Conservation (phyloP, 2,329 filamentous ascomycete species). For the Trichoderma aggressivum region DNA sequence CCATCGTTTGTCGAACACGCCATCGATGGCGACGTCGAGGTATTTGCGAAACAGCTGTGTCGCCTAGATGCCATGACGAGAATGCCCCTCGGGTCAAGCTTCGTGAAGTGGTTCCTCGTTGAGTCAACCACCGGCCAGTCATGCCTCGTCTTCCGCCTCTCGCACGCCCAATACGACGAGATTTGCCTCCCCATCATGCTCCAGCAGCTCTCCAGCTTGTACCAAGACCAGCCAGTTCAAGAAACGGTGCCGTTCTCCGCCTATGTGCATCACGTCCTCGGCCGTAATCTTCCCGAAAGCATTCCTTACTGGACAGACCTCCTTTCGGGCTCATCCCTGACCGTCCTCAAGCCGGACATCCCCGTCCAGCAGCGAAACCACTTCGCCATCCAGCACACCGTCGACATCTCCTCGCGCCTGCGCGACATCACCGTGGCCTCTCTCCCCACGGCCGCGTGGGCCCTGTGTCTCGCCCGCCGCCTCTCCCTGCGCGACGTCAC, state of each 20-base stretch:
- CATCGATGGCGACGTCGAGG: conserved; percentile 45
- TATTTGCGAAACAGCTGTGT: conserved; percentile 53
- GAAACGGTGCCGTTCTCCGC: conserved; percentile 43
- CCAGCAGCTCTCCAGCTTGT: conserved; percentile 55
- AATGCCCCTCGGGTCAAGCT: conserved; percentile 57
- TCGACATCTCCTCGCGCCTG: conserved; percentile 46
- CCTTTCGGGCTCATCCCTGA: conserved; percentile 53
- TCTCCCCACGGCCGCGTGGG: conserved; percentile 65
- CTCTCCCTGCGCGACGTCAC: conserved; percentile 53
- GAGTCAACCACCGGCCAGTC: conserved; percentile 27
- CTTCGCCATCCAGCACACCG: conserved; percentile 40
- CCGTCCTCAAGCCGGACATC: conserved; percentile 37
- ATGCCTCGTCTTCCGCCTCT: conserved; percentile 58
- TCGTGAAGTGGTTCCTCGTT: conserved; percentile 58
- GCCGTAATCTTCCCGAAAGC: conserved; percentile 44
- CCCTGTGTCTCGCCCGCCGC: conserved; percentile 56
- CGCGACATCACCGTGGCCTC: conserved; percentile 61
- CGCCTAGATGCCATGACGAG: conserved; percentile 52
- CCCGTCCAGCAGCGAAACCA: conserved; percentile 38
- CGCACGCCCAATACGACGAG: conserved; percentile 68
- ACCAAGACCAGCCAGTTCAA: conserved; percentile 28
- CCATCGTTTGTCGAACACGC: conserved; percentile 51
- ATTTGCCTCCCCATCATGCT: conserved; percentile 63
- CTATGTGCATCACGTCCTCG: conserved; percentile 43
- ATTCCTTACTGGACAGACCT: conserved; percentile 60